Base-by-base conservation (phyloP, 1,284 basidiomycete genomes). In the Ganoderma sinense region DNA sequence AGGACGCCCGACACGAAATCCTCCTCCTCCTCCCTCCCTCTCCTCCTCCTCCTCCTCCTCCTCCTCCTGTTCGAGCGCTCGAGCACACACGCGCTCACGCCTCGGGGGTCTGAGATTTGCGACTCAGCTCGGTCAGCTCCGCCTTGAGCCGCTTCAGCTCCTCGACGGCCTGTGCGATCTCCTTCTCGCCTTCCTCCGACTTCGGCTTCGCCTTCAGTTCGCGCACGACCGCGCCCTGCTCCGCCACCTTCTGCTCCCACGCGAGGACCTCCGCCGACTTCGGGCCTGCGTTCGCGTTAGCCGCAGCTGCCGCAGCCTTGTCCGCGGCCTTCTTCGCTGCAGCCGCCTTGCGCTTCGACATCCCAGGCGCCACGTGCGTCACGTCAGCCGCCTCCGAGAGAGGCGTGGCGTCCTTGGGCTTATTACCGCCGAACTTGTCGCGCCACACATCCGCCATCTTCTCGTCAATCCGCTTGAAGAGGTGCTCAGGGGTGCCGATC, bases 401-500 rank as follows among this genome's bases (percentile, higher is more conserved):
- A 1, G 80, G 77, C 8, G 63, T 29, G n/a, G 78, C 77, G 4
- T 81, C 78, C 33, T 79, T 72, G 33, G 66, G 80, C 76, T 77
- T 82, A 79, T 75, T 78, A 69, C 77, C 82, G 75, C 68, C 94
- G 75, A 97, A 99, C 81, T 92, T 91, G 62, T 83, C 83, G 73
- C 93, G 88, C 93, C 94, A 99, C 13, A 89, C 86, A 45, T 95
- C 92, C 53, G 92, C 94, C 91, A 94, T 94, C 81, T 91, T 93
- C 75, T 96, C 94, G 70, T 98, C 96, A 74, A 99, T 98, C 78
- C 90, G 92, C 85, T 94, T 96, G 87, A 99, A 99, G 74, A 99
- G 83, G 82, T 98, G 94, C 64, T 90, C 93, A 8, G 97, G 95
- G 75, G 89, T 91, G 67, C 95, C 95, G 71, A 99, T 91, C 66